Base-by-base conservation (phyloP, 371 early-diverging fungal genomes). In the Mortierella sp. region DNA sequence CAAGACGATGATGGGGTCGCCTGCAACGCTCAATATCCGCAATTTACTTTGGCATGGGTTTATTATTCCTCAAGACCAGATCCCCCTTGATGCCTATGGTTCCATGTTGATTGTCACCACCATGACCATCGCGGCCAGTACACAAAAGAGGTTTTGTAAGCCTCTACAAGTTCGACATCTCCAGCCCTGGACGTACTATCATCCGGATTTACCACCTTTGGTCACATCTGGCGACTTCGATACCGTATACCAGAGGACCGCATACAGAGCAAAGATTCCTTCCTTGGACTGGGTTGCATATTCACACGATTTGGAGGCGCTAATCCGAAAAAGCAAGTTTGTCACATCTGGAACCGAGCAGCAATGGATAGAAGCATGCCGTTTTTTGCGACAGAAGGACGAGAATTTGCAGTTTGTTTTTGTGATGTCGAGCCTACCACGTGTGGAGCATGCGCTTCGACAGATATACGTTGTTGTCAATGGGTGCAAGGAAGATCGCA, bases 11-110 rank as follows among this genome's bases (percentile, higher is more conserved):
- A 54, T 79, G 15, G 79, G 79, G 24, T 68, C 72, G 7, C 79
- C 79, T 4, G n/a, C 63, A 6, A 72, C 72, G 1, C 72, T 79
- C 23, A 79, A 79, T 26, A 57, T 79, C 31, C 58, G 79, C 8
- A 79, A 79, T 53, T 27, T 79, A 24, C 64, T 72, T 14, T 79
- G 79, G 79, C 79, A 79, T 58, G 79, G 79, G 21, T 79, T 79
- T 23, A 69, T 79, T 5, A 50, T 56, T 1, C 69, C 68, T 0
- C 27, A 51, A 4, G 79, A 79, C 31, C 37, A 26, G 5, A 46
- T 79, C 6, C 79, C 79, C 1, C 23, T 67, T 41, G 72, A 63
- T 47, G 69, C 72, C 2, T 72, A 72, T 30, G 70, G 70, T 0
- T 64, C 76, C 2, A 69, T 79, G 79, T 23, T 79, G 50, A 47